Percentiles rank a stretch among this genome's conserved stretches.
Evolutionary conservation across 768 basidiomycete genomes (phyloP).

Genomic region (Gymnopilus dilepis): DNA sequence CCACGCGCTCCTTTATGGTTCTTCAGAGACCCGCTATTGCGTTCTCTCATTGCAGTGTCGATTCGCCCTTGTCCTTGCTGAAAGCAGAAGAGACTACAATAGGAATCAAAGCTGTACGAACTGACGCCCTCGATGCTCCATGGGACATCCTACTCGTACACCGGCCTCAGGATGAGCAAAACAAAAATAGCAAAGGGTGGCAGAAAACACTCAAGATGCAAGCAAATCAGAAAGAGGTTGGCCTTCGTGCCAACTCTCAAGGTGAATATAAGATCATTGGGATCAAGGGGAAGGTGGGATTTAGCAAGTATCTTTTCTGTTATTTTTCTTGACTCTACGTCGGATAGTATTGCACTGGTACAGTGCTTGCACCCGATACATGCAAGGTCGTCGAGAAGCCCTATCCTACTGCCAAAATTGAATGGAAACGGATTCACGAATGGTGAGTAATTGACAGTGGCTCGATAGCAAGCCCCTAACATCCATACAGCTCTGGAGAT

Average conservation of each 20-base stretch:
- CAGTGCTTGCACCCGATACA: constrained; percentile 81
- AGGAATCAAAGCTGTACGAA: constrained; percentile 54
- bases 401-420: constrained; percentile 80
- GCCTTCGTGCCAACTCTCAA: constrained; percentile 59
- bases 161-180: constrained; percentile 51
- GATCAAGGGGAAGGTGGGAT: constrained; percentile 68
- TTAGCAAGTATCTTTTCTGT: neutral
- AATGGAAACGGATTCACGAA: constrained; percentile 90
- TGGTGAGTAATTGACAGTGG: constrained; percentile 55
- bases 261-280: constrained; percentile 79
- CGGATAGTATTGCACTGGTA: constrained; percentile 73
- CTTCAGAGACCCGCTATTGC: constrained; percentile 73
- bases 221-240: constrained; percentile 46
- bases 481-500: constrained; percentile 72
- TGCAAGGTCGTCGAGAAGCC: constrained; percentile 81
- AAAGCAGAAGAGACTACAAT: constrained; percentile 70
- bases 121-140: constrained; percentile 68
- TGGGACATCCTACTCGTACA: constrained; percentile 72
- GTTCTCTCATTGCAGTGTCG: constrained; percentile 78
- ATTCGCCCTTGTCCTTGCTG: constrained; percentile 69
- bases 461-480: constrained; percentile 9
- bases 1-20: constrained; percentile 67
- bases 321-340: constrained; percentile 12
- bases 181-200: constrained; percentile 55
- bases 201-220: constrained; percentile 63